These are phyloP conservation scores for Penstemon eatonii DNA, from an alignment of 257 asterid species.

Conservation along the genomic window DNA sequence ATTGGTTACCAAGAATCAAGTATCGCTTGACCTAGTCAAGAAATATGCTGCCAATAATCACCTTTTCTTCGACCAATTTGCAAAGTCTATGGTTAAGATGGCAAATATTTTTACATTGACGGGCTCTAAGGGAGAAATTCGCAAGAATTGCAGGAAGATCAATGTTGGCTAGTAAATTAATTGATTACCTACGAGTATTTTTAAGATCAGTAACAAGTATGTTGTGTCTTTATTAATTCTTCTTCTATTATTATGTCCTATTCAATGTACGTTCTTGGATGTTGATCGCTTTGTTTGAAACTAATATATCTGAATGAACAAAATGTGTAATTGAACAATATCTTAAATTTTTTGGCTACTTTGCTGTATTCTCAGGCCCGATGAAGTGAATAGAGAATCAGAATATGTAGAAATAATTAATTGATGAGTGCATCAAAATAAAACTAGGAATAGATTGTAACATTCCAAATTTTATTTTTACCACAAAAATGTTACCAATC, in stretches of 20 bases:
- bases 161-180: slow-evolving; percentile 23
- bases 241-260: neutral
- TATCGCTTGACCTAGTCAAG: slow-evolving; percentile 34
- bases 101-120: slow-evolving; percentile 46
- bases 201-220: neutral
- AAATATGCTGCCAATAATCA: slow-evolving; percentile 40
- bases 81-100: slow-evolving; percentile 60
- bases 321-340: too few relatives aligned
- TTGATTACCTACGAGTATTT: neutral
- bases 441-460: too few relatives aligned
- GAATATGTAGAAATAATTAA: too few relatives aligned
- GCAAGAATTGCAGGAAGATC: slow-evolving; percentile 49
- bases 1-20: slow-evolving; percentile 33
- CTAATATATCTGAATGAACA: too few relatives aligned
- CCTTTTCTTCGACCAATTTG: slow-evolving; percentile 46
- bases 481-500: too few relatives aligned
- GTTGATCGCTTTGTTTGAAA: too few relatives aligned
- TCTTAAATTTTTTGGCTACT: too few relatives aligned
- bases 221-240: neutral
- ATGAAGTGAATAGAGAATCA: too few relatives aligned
- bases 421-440: too few relatives aligned
- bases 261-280: too few relatives aligned
- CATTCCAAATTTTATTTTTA: too few relatives aligned
- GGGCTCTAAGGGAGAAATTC: slow-evolving; percentile 47
- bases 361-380: too few relatives aligned